Base-by-base conservation (phyloP, 768 basidiomycete species). In the Termitomyces sp. region DNA sequence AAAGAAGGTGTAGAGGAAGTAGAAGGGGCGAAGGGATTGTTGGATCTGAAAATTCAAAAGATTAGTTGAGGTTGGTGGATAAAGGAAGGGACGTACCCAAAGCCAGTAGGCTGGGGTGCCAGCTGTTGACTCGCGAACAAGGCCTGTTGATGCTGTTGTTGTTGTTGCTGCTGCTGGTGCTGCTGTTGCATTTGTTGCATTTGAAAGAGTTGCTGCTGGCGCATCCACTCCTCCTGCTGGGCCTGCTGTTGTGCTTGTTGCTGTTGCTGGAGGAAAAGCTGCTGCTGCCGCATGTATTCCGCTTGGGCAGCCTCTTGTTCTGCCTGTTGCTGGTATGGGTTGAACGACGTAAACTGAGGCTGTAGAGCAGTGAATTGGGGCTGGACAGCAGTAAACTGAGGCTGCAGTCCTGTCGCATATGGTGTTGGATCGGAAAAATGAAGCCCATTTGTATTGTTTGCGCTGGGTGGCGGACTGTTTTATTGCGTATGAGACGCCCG, bases 291-390 rank as follows among this genome's bases (percentile, higher is more conserved):
- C 63, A 86, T 64, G 78, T 84, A 88, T 62, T 92, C 88, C 37
- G 87, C 87, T 69, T 90, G 76, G 54, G 86, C 82, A 16, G 87
- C 87, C 70, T 96, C 93, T 65, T 95, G 93, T 65, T 95, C 90
- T 48, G 88, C 84, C 68, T 95, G 95, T 69, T 94, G 93, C 67
- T 92, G 90, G 62, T 92, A 94, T 0, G 92, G 92, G 70, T 98
- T 98, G 80, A 93, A 98, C 0, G 90, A 86, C 8, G 92, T 94
- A 70, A 90, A 92, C 65, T 95, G 94, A 0, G 90, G 90, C 63
- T 88, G 88, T 29, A 92, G 62, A 41, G 75, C 63, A 5, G 78
- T 80, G 56, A 67, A 77, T 62, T 81, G 79, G 5, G 77, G 82
- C 59, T 84, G 83, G 28, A 86, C 71, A 15, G 82, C 82, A 37